Evolutionary conservation across 2,329 filamentous ascomycete genomes (phyloP).

Genomic region (Diaporthe batatas): DNA sequence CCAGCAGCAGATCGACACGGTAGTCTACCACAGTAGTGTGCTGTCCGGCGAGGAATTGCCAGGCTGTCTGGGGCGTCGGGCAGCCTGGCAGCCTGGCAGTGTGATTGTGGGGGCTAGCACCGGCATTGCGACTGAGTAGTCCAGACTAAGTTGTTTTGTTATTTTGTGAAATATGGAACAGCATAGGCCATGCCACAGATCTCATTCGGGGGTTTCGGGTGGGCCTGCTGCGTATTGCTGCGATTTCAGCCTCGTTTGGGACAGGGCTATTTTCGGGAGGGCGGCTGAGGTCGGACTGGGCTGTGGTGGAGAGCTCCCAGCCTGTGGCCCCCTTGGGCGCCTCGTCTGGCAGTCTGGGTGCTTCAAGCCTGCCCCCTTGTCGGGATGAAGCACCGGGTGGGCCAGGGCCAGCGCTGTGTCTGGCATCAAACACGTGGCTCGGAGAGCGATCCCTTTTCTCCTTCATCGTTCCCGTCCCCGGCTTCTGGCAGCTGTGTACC

Average conservation of each 20-base stretch:
- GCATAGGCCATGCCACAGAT: slow-evolving; percentile 25
- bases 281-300: slow-evolving; percentile 16
- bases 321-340: slow-evolving; percentile 14
- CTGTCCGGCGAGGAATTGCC: background rate
- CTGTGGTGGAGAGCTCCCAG: slow-evolving; percentile 21
- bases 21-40: background rate
- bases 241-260: slow-evolving; percentile 34
- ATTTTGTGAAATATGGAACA: slow-evolving; percentile 22
- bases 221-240: slow-evolving; percentile 18
- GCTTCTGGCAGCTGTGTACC: background rate
- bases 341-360: slow-evolving; percentile 1
- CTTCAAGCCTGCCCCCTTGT: slow-evolving; percentile 28
- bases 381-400: slow-evolving; percentile 26
- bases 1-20: background rate
- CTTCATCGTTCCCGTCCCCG: background rate
- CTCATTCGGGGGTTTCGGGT: slow-evolving; percentile 32
- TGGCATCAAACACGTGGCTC: slow-evolving; percentile 31
- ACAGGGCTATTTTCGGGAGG: slow-evolving; percentile 32
- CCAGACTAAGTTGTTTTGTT: slow-evolving; percentile 13
- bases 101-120: background rate
- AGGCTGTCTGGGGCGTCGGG: background rate
- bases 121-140: background rate
- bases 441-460: slow-evolving; percentile 12
- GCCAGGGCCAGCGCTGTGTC: slow-evolving; percentile 18
- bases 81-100: too few relatives aligned